Percentiles rank a stretch among this genome's conserved stretches.
Evolutionary conservation across 2,329 filamentous ascomycete genomes (phyloP).

Genomic region (Mycosphaerella arachidis): DNA sequence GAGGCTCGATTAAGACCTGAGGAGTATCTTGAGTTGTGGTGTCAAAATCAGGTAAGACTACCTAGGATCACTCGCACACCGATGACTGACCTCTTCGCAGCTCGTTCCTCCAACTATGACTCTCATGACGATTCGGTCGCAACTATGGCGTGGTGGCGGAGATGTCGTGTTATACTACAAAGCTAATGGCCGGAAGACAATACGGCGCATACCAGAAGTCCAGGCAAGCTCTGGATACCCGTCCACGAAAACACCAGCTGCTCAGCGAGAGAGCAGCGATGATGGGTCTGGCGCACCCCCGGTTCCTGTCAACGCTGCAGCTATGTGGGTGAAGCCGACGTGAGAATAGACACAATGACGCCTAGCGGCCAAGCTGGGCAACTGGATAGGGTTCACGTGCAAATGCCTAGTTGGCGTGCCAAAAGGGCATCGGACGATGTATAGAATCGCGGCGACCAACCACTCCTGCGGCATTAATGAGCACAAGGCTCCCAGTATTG

Average conservation of each 20-base stretch:
- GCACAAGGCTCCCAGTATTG: too few relatives aligned
- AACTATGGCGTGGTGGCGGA: slow-evolving; percentile 91
- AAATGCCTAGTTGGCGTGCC: too few relatives aligned
- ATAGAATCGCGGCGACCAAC: too few relatives aligned
- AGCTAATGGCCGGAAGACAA: slow-evolving; percentile 75
- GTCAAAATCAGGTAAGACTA: slow-evolving; percentile 73
- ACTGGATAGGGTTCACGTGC: too few relatives aligned
- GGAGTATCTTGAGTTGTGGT: slow-evolving; percentile 92
- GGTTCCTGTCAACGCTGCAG: background rate
- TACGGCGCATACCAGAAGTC: slow-evolving; percentile 24
- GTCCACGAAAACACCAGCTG: background rate
- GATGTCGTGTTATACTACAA: slow-evolving; percentile 91
- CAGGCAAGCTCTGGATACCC: background rate
- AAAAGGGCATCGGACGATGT: too few relatives aligned
- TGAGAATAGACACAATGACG: too few relatives aligned
- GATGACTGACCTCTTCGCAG: slow-evolving; percentile 25
- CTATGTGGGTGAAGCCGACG: background rate
- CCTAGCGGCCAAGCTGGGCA: too few relatives aligned
- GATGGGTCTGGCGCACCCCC: background rate
- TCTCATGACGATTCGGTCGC: slow-evolving; percentile 83
- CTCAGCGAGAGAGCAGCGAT: background rate
- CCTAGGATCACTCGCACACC: slow-evolving; percentile 35
- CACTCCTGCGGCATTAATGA: too few relatives aligned
- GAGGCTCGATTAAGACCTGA: slow-evolving; percentile 69
- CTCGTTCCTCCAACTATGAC: slow-evolving; percentile 78